These are phyloP conservation scores for Phytophthora pisi DNA, from an alignment of 352 stramenopile species.

Conservation along the genomic window DNA sequence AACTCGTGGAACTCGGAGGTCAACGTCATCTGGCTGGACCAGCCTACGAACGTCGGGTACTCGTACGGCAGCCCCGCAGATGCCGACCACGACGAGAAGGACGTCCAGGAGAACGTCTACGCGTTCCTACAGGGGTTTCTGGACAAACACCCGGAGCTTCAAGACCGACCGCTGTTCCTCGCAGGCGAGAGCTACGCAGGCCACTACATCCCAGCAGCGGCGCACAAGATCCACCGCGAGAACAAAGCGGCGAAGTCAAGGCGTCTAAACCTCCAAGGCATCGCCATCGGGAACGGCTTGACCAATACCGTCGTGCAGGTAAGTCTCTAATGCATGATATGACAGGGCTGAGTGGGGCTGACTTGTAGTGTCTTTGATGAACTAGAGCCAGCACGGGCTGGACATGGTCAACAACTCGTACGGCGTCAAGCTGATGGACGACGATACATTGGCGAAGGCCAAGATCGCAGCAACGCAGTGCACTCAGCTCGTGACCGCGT, in stretches of 20 bases:
- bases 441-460: slow-evolving; percentile 28
- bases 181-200: slow-evolving; percentile 63
- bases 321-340: not conserved
- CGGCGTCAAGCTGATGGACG: slow-evolving; percentile 51
- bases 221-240: slow-evolving; percentile 54
- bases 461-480: slow-evolving; percentile 33
- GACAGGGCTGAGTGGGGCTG: not conserved
- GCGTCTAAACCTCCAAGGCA: slow-evolving; percentile 52
- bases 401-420: slow-evolving; percentile 73
- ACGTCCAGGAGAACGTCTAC: slow-evolving; percentile 61
- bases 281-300: slow-evolving; percentile 66
- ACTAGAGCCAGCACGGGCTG: slow-evolving; percentile 35
- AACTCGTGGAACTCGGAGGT: slow-evolving; percentile 66
- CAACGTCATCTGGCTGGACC: slow-evolving; percentile 74
- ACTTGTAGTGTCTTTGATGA: not conserved
- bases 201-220: slow-evolving; percentile 56
- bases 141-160: slow-evolving; percentile 57
- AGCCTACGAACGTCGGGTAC: slow-evolving; percentile 64
- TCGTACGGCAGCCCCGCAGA: slow-evolving; percentile 50
- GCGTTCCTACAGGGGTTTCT: slow-evolving; percentile 57
- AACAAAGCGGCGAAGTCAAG: slow-evolving; percentile 31
- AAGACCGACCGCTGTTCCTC: slow-evolving; percentile 49
- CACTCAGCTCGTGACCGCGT: slow-evolving; percentile 35
- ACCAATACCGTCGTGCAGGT: slow-evolving; percentile 50
- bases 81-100: slow-evolving; percentile 36